phyloP scores from a whole-genome alignment of 768 basidiomycete species.

The Psilocybe cubensis region DNA sequence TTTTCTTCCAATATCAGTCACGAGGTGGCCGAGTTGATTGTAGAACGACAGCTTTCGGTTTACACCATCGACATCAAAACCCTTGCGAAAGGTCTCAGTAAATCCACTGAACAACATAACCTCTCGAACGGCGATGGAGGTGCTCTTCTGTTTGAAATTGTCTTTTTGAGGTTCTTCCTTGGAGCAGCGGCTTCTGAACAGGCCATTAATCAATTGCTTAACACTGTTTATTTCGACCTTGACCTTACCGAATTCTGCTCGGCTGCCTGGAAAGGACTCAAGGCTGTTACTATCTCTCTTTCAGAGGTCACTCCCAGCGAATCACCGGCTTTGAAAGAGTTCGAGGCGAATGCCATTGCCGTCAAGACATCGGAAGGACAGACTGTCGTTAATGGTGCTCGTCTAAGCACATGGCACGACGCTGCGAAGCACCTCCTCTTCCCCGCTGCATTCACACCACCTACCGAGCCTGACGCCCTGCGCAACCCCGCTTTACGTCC shows the following conservation, averaged over 20 bases:
- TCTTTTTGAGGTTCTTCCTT: conserved; percentile 85
- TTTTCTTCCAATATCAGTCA: conserved; percentile 67
- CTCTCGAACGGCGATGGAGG: conserved; percentile 45
- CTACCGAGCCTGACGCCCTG: conserved; percentile 44
- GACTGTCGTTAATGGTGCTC: conserved; percentile 62
- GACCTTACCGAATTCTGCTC: conserved; percentile 55
- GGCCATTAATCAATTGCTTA: conserved; percentile 51
- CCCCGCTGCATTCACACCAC: conserved; percentile 74
- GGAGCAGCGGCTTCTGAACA: conserved; percentile 62
- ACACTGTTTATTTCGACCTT: conserved; percentile 47
- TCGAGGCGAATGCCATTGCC: conserved; percentile 76
- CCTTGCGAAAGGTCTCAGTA: conserved; percentile 47
- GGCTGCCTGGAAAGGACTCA: conserved; percentile 70
- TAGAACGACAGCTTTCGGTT: conserved; percentile 55
- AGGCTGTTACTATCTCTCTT: conserved; percentile 47
- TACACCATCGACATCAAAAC: conserved; percentile 63
- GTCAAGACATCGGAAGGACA: conserved; percentile 63
- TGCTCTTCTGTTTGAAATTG: conserved; percentile 68
- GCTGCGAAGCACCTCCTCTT: conserved; percentile 90
- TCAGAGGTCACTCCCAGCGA: conserved; percentile 17
- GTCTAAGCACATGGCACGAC: conserved; percentile 76
- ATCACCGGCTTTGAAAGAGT: conserved; percentile 48
- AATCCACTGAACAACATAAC: conserved; percentile 26
- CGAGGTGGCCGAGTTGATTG: conserved; percentile 48
- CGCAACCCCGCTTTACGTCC: conserved; percentile 81